Base-by-base conservation (phyloP, 1,139 yeast genomes). In the Meyerozyma sp. region DNA sequence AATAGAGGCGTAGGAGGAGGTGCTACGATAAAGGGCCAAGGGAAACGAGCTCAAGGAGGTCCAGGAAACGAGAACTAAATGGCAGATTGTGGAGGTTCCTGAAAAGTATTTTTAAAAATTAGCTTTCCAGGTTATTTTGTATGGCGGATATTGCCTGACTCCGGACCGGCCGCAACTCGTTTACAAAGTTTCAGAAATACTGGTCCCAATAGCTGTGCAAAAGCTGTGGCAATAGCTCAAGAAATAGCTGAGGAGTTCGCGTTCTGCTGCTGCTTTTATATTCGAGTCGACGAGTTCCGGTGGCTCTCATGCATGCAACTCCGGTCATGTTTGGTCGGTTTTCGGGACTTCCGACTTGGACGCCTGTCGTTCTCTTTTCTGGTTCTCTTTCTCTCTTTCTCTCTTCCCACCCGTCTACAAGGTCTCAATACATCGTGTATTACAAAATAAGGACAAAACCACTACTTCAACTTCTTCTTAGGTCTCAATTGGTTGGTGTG, bases 401-500 rank as follows among this genome's bases (percentile, higher is more conserved):
- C 20, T 23, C 29, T 34, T 20, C 29, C 18, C 39, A 10, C 16
- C 32, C 21, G 20, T 30, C 34, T 30, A 30, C 34, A 30, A 13
- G 20, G 16, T 30, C 10, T 14, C 34, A 30, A 30, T 14, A 13
- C 16, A 30, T 8, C 20, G 34, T 30, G 34, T 30, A 30, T 30
- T 30, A 27, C 29, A 27, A 27, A 11, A 27, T 27, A 27, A 11
- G 18, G 42, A 58, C 61, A 66, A 74, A 73, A 68, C 68, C 77
- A 72, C 78, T 81, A 91, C 84, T 91, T 91, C 77, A 90, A 86
- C 90, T 93, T 93, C 95, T 93, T 93, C 96, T 91, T 91, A 80
- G 97, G 97, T 84, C 98, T 90, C 78, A 93, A 88, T 83, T 93
- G 98, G 84, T 93, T 93, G 76, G 96, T 82, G 95, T 93, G 98